Base-by-base conservation (phyloP, 2,329 filamentous ascomycete species). In the Epichloe uncinata region DNA sequence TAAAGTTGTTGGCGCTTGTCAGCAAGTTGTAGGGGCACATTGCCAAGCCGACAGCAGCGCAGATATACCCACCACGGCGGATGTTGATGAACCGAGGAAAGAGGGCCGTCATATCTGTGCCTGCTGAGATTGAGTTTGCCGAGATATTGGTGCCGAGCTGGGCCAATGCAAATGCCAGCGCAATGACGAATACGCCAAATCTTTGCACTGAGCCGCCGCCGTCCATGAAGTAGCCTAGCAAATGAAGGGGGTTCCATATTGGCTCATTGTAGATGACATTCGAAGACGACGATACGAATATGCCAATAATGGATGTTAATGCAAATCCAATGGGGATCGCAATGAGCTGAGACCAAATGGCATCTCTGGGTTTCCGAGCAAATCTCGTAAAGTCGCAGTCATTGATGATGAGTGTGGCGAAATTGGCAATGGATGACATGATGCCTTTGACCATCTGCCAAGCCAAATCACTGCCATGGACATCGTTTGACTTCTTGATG, bases 401-500 rank as follows among this genome's bases (percentile, higher is more conserved):
- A 63, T 94, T 82, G 53, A 84, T 76, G 57, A 95, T 93, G 35
- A 95, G 74, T 0, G 89, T 88, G 1, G 88, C 86, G 61, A 95
- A 95, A 69, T 95, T 95, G 58, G 87, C 85, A 55, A 96, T 89
- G 4, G 86, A 83, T 22, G 78, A 83, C 88, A 95, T 95, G 67
- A 95, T 82, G 37, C 87, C 87, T 53, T 82, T 84, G 52, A 96
- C 77, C 51, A 95, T 81, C 22, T 81, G 78, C 90, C 90, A 96
- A 1, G 73, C 87, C 3, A 95, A 73, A 0, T 74, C 74, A 53
- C 78, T 83, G 30, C 89, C 89, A 4, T 78, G 68, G 4, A 79
- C 66, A 4, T 69, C 78, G 43, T 78, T 75, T 0, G 76, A 70
- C 61, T 91, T 84, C 50, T 81, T 73, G 22, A 95, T 75, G 56